These are phyloP conservation scores for Bryum argenteum DNA, from an alignment of 225 moss, liverwort and hornwort species.

Conservation along the genomic window DNA sequence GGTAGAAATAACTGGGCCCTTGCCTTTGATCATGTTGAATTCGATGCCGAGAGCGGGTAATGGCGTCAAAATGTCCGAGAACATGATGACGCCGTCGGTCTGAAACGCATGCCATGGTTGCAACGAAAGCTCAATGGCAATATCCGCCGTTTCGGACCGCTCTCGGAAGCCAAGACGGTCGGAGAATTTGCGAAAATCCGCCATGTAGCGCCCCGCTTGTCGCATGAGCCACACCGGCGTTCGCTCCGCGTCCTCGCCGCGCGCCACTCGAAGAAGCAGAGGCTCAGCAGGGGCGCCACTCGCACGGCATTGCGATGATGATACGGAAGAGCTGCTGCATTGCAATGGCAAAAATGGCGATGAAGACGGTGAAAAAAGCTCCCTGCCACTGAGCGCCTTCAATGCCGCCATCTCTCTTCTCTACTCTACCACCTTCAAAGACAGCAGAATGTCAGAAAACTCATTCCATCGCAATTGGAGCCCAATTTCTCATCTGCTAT, in stretches of 20 bases:
- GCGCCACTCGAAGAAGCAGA: constrained; percentile 80
- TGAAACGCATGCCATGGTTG: constrained; percentile 92
- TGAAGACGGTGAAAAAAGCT: not conserved
- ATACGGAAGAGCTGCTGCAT: not conserved
- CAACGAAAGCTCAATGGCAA: constrained; percentile 88
- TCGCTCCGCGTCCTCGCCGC: constrained; percentile 91
- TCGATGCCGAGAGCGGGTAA: constrained; percentile 93
- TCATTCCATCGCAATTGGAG: too few species aligned
- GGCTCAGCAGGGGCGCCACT: constrained; percentile 44
- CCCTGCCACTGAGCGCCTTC: not conserved
- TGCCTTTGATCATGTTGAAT: constrained; percentile 92
- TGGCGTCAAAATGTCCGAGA: constrained; percentile 93
- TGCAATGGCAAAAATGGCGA: not conserved
- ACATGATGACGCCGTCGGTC: constrained; percentile 95
- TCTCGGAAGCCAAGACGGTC: constrained; percentile 75
- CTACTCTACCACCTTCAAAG: not conserved
- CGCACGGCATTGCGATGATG: constrained; percentile 23
- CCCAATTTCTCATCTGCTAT: too few species aligned
- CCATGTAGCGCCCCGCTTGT: constrained; percentile 98
- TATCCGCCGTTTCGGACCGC: constrained; percentile 86
- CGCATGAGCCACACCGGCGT: constrained; percentile 99
- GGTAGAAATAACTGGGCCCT: constrained; percentile 79
- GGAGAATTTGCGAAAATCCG: constrained; percentile 85
- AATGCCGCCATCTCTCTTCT: not conserved
- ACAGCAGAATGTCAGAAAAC: too few species aligned